A percentile compares a stretch with the other conserved stretches of the same genome.
Conservation (phyloP, 1,284 basidiomycete species). For the Phenoliferia sp. region DNA sequence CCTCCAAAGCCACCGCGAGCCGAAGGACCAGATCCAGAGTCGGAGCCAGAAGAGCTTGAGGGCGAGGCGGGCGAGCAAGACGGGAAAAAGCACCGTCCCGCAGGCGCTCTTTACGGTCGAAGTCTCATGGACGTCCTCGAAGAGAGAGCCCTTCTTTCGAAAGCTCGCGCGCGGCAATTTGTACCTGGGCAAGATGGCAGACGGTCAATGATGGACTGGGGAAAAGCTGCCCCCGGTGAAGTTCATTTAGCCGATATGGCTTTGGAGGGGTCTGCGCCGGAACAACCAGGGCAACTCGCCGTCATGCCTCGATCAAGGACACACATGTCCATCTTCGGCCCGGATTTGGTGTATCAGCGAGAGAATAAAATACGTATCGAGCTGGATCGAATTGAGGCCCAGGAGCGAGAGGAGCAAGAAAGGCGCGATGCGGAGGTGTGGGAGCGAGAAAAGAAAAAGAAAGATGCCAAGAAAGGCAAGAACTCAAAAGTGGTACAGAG, state of each 20-base stretch:
- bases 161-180: slow-evolving; percentile 15
- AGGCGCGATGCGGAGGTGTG: slow-evolving; percentile 5
- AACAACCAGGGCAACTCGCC: not conserved
- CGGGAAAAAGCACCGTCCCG: slow-evolving; percentile 10
- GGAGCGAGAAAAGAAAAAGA: slow-evolving; percentile 6
- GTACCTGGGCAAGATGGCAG: slow-evolving; percentile 26
- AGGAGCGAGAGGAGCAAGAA: slow-evolving; percentile 18
- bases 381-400: slow-evolving; percentile 19
- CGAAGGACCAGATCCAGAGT: slow-evolving; percentile 15
- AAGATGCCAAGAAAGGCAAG: slow-evolving; percentile 8
- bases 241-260: slow-evolving; percentile 2
- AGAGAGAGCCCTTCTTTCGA: slow-evolving; percentile 15
- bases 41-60: not conserved
- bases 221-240: not conserved
- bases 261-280: not conserved
- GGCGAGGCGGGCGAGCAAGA: slow-evolving; percentile 8
- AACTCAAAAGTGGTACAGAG: not conserved
- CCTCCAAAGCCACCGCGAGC: not conserved
- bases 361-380: slow-evolving; percentile 14
- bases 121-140: slow-evolving; percentile 30
- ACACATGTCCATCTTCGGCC: slow-evolving; percentile 24
- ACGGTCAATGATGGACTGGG: slow-evolving; percentile 26
- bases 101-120: slow-evolving; percentile 30
- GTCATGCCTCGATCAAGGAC: slow-evolving; percentile 6
- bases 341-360: slow-evolving; percentile 28